Evolutionary conservation across 2,329 filamentous ascomycete species (phyloP).

Genomic region (Venturia effusa): DNA sequence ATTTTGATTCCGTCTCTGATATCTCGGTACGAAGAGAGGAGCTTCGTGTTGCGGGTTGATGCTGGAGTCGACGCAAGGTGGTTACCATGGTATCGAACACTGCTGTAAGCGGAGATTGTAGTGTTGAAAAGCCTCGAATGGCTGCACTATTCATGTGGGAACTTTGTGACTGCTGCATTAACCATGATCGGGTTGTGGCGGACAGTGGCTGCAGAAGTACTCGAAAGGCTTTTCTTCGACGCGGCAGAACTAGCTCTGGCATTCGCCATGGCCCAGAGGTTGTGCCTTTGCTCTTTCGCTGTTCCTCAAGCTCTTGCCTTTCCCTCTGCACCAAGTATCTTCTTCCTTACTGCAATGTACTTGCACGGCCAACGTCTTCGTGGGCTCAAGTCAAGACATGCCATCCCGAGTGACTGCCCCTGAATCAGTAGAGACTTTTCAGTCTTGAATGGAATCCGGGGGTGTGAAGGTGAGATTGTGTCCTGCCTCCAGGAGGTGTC

Average conservation of each 20-base stretch:
- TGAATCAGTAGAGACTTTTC: too few species aligned
- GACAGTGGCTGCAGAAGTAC: neutral
- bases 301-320: neutral
- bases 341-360: neutral
- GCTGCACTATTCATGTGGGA: neutral
- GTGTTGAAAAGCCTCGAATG: neutral
- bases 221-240: neutral
- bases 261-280: neutral
- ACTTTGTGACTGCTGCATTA: neutral
- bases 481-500: too few species aligned
- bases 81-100: too few species aligned
- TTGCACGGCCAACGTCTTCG: too few species aligned
- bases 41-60: neutral
- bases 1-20: neutral
- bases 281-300: neutral
- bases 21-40: neutral
- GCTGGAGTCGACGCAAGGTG: too few species aligned
- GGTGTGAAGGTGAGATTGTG: slow-evolving; percentile 15
- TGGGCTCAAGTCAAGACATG: too few species aligned
- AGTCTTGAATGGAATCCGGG: slow-evolving; percentile 13
- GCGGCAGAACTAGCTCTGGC: neutral
- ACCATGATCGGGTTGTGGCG: neutral
- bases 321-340: neutral
- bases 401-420: too few species aligned
- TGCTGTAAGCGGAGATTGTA: neutral